A percentile compares a stretch with the other conserved stretches of the same genome.
These are phyloP conservation scores for Pseudotsuga menziesii DNA, from an alignment of 75 land plant species.

Conservation along the genomic window DNA sequence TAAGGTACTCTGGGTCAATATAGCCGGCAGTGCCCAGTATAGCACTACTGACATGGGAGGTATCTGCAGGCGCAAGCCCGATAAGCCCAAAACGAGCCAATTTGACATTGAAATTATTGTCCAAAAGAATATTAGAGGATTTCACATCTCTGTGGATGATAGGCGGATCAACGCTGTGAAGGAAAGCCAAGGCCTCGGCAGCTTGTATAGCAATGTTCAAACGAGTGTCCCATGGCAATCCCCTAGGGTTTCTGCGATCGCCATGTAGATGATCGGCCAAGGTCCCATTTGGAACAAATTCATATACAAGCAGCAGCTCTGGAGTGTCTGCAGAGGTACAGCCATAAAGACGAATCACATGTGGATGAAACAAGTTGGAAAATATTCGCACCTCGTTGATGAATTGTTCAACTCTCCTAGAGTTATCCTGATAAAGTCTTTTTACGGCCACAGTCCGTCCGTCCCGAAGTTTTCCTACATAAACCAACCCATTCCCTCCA, in stretches of 20 bases:
- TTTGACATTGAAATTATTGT: constrained; percentile 23
- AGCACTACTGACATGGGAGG: constrained; percentile 22
- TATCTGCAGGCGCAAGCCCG: constrained; percentile 16
- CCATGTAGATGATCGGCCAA: constrained; percentile 34
- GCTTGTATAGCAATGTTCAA: constrained; percentile 29
- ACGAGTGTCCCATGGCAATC: constrained; percentile 12
- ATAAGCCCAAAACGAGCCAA: constrained; percentile 42
- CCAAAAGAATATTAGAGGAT: constrained; percentile 30
- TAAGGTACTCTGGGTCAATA: constrained; percentile 38
- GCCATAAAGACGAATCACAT: constrained; percentile 9
- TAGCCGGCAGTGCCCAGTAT: constrained; percentile 38
- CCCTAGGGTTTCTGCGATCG: neutral
- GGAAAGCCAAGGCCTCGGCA: constrained; percentile 31
- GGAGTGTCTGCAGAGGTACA: neutral
- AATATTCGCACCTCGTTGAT: constrained; percentile 19
- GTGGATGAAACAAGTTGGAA: constrained; percentile 12
- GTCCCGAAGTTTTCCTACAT: constrained; percentile 18
- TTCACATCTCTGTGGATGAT: constrained; percentile 36
- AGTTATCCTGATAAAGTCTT: constrained; percentile 5
- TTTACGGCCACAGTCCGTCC: constrained; percentile 17
- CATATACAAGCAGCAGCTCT: neutral
- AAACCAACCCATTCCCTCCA: constrained; percentile 22
- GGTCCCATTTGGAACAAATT: constrained; percentile 29
- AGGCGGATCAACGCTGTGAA: constrained; percentile 19
- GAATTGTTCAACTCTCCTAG: constrained; percentile 11